phyloP scores from a whole-genome alignment of 257 asterid species.

The Solanum stenotomum region DNA sequence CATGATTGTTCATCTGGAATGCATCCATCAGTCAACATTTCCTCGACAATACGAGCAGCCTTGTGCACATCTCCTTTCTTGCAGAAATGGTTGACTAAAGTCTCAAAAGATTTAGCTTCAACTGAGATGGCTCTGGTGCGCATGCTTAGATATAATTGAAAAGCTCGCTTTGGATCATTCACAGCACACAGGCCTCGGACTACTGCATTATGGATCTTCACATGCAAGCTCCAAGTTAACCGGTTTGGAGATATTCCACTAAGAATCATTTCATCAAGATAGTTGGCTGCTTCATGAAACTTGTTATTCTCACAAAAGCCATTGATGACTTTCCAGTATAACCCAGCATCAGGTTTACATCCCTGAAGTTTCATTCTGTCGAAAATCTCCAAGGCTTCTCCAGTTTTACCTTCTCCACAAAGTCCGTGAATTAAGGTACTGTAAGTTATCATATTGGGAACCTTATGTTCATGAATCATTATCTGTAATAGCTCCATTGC shows the following conservation, averaged over 20 bases:
- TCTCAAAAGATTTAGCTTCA: constrained; percentile 46
- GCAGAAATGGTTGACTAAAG: constrained; percentile 41
- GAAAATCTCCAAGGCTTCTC: constrained; percentile 67
- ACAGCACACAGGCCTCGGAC: constrained; percentile 47
- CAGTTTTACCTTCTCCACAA: constrained; percentile 49
- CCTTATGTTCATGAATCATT: constrained; percentile 36
- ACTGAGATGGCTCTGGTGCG: constrained; percentile 72
- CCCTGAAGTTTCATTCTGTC: constrained; percentile 91
- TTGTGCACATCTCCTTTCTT: constrained; percentile 57
- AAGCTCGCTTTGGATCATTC: constrained; percentile 50
- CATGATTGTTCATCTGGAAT: constrained; percentile 54
- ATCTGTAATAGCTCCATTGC: constrained; percentile 56
- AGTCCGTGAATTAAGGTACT: constrained; percentile 73
- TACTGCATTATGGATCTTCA: constrained; percentile 62
- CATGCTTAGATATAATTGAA: constrained; percentile 53
- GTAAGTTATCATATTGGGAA: constrained; percentile 74
- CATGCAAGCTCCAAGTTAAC: constrained; percentile 83
- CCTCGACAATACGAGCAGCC: constrained; percentile 58
- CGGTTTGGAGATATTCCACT: constrained; percentile 71
- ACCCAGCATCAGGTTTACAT: constrained; percentile 83
- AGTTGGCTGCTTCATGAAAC: constrained; percentile 71
- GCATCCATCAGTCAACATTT: constrained; percentile 82
- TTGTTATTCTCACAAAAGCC: constrained; percentile 50
- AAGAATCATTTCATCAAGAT: constrained; percentile 84
- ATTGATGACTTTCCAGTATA: constrained; percentile 58